These are phyloP conservation scores for Pleurotus tuber-regium DNA, from an alignment of 768 basidiomycete species.

Conservation along the genomic window DNA sequence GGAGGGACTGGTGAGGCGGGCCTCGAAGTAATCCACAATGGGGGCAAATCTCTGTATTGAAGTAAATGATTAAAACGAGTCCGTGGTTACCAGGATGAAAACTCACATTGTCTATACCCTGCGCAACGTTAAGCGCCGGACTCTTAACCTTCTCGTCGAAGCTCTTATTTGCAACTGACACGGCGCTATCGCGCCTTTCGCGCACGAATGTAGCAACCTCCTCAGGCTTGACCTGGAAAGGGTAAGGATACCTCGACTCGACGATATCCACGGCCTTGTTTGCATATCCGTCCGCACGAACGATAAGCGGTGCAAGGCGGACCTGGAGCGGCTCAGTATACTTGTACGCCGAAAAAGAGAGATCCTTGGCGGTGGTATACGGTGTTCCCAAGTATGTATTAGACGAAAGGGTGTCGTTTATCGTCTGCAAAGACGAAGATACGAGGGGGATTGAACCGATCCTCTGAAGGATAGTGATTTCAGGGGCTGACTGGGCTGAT, in stretches of 20 bases:
- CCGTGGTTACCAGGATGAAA: slow-evolving; percentile 15
- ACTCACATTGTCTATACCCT: slow-evolving; percentile 71
- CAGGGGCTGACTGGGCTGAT: slow-evolving; percentile 36
- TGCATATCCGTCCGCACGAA: slow-evolving; percentile 60
- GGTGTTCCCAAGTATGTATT: slow-evolving; percentile 63
- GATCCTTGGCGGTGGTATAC: slow-evolving; percentile 60
- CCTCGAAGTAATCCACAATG: slow-evolving; percentile 68
- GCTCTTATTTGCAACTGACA: slow-evolving; percentile 50
- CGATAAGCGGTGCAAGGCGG: slow-evolving; percentile 63
- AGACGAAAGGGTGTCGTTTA: slow-evolving; percentile 56
- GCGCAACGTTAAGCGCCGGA: slow-evolving; percentile 60
- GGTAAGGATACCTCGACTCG: slow-evolving; percentile 70
- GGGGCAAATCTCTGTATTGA: slow-evolving; percentile 61
- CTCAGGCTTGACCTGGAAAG: slow-evolving; percentile 72
- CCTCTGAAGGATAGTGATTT: slow-evolving; percentile 59
- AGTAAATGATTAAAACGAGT: slow-evolving; percentile 11
- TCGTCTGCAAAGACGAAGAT: slow-evolving; percentile 56
- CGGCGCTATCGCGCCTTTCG: slow-evolving; percentile 46
- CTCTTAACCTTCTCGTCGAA: slow-evolving; percentile 64
- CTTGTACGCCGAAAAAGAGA: slow-evolving; percentile 59
- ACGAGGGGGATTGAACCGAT: slow-evolving; percentile 75
- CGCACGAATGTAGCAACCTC: slow-evolving; percentile 64
- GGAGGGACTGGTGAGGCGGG: slow-evolving; percentile 38
- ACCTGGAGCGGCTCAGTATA: slow-evolving; percentile 65
- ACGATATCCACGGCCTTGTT: slow-evolving; percentile 77